Conservation (phyloP, 257 asterid genomes). For the Eucommia ulmoides region DNA sequence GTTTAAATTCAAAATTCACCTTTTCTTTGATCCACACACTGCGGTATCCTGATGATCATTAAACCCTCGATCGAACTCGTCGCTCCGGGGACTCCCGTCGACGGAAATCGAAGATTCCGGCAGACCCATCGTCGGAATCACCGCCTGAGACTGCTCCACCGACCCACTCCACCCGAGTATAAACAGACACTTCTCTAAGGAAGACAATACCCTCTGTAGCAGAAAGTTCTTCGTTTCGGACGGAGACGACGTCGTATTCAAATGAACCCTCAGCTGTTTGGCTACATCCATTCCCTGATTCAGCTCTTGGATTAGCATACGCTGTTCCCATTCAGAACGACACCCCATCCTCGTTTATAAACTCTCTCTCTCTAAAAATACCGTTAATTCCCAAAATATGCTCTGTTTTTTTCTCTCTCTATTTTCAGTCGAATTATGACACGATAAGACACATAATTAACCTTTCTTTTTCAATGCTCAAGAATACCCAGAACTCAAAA, state of each 20-base stretch:
- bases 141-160: conserved; percentile 16
- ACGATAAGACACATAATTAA: background rate
- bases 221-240: conserved; percentile 33
- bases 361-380: too few relatives aligned
- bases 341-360: conserved; percentile 28
- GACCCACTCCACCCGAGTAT: conserved; percentile 48
- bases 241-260: conserved; percentile 26
- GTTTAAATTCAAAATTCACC: conserved; percentile 36
- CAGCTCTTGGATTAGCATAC: conserved; percentile 45
- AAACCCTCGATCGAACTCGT: conserved; percentile 21
- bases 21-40: conserved; percentile 42
- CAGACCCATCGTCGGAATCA: conserved; percentile 11
- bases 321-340: conserved; percentile 27
- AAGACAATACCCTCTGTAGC: conserved; percentile 52
- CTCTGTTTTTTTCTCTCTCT: background rate
- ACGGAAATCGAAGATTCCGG: conserved; percentile 38
- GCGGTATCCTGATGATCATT: conserved; percentile 24
- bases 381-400: too few relatives aligned
- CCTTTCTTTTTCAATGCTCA: background rate
- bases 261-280: conserved; percentile 43
- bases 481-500: background rate
- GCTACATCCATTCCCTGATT: conserved; percentile 70
- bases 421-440: background rate
- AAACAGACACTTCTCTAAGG: conserved; percentile 62
- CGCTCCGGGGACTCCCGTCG: conserved; percentile 46